Evolutionary conservation across 225 moss, liverwort and hornwort species (phyloP), one percentile per base, ranked within the genome.

Genomic region (Marchantia paleacea): DNA sequence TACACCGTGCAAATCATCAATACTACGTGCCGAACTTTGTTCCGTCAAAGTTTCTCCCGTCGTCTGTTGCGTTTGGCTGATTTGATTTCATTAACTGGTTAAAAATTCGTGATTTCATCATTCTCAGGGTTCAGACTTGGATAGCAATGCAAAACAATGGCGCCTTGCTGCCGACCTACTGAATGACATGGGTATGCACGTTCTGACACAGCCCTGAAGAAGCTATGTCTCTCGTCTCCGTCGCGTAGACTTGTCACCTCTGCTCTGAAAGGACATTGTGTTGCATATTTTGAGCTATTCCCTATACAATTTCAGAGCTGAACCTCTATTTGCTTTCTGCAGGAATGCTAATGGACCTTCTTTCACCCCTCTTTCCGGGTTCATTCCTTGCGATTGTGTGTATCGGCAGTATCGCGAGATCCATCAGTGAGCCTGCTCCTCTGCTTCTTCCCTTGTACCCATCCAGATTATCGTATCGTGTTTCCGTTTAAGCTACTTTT

Each of bases 261-360:
- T 18, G 7, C 22, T 22, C 13, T n/a, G 26, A 29, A 57, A 28
- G 5, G 50, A 54, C 5, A 28, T 53, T 19, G 25, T 74, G 12
- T 25, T 24, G 2, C 7, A 53, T 18, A 55, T 74, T 0, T 55
- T 28, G 11, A 15, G 7, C 10, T 14, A 24, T 12, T 9, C 49
- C 19, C 19, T 22, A n/a, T 7, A 15, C 52, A 50, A 16, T 25
- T 26, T 16, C 53, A 55, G 0, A 26, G 2, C 13, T 55, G 26
- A 26, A 50, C 10, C 64, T 10, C 2, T 75, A 7, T 5, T 49
- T 69, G 54, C 18, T 68, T 65, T 83, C 49, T 90, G 89, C 91
- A 99, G 99, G 91, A 79, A 99, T 99, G 99, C 85, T 99, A 72
- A 99, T 99, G 95, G 99, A 95, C 87, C 94, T 99, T 53, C 83